Percentiles rank a stretch among this genome's conserved stretches.
Conservation (phyloP, 352 stramenopile species). For the Phytophthora sp. region DNA sequence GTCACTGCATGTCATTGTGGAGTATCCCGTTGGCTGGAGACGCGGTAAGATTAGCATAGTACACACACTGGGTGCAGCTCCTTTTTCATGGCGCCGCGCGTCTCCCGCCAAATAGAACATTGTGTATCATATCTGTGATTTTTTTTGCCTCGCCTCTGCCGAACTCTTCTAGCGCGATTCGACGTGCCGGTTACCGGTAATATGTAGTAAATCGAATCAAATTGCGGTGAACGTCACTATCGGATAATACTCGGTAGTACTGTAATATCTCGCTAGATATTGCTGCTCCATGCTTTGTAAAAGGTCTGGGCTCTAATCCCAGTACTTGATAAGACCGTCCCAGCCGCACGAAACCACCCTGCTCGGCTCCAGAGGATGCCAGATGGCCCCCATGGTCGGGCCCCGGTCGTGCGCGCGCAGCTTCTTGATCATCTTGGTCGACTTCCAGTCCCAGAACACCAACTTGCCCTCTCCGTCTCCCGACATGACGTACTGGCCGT, state of each 20-base stretch:
- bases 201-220: background rate
- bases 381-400: constrained; percentile 94
- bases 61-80: constrained; percentile 8
- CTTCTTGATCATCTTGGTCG: constrained; percentile 91
- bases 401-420: constrained; percentile 92
- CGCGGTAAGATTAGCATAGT: constrained; percentile 4
- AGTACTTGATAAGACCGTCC: constrained; percentile 99
- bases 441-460: constrained; percentile 99
- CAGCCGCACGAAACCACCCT: constrained; percentile 97
- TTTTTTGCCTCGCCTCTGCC: too few relatives aligned
- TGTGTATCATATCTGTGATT: constrained; percentile 11
- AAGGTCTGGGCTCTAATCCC: constrained; percentile 85
- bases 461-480: constrained; percentile 97
- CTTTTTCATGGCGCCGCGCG: constrained; percentile 7
- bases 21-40: constrained; percentile 17
- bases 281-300: constrained; percentile 6
- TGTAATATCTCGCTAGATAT: background rate
- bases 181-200: too few relatives aligned
- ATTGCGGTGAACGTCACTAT: background rate
- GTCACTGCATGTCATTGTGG: constrained; percentile 14
- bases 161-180: too few relatives aligned
- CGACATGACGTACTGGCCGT: constrained; percentile 94
- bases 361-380: constrained; percentile 98
- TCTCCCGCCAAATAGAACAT: constrained; percentile 25
- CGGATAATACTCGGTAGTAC: too few relatives aligned